phyloP scores from a whole-genome alignment of 2,329 filamentous ascomycete genomes.

The Phialocephala sp. region DNA sequence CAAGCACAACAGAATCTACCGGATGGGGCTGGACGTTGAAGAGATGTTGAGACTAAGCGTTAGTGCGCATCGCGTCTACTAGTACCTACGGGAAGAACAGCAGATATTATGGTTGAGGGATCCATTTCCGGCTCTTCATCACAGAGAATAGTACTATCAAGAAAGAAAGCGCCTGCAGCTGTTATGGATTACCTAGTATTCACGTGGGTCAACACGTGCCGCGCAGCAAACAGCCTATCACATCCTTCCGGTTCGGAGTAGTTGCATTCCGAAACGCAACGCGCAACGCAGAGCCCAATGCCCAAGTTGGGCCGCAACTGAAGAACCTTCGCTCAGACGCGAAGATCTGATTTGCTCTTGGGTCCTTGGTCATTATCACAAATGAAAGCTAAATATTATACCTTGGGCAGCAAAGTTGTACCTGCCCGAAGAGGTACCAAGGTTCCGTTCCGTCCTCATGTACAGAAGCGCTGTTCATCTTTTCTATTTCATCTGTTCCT shows the following conservation, averaged over 20 bases:
- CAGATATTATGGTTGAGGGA: no score
- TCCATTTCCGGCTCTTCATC: no score
- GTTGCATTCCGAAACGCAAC: background rate
- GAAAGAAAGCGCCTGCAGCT: no score
- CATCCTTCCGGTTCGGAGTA: background rate
- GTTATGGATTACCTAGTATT: no score
- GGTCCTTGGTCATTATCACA: background rate
- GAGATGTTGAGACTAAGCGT: no score
- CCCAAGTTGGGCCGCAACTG: constrained; percentile 14
- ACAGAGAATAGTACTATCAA: no score
- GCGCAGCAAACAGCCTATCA: constrained; percentile 5
- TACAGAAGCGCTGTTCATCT: background rate
- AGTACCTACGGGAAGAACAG: no score
- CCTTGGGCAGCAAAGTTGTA: constrained; percentile 11
- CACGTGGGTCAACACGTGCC: background rate
- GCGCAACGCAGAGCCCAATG: constrained; percentile 11
- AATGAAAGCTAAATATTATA: constrained; percentile 6
- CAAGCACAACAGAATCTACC: no score
- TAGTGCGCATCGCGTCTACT: no score
- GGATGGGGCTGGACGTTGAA: no score
- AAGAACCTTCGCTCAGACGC: background rate
- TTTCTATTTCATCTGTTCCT: background rate
- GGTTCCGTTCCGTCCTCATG: background rate
- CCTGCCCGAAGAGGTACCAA: background rate
- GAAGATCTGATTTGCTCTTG: constrained; percentile 7